A percentile compares a stretch with the other conserved stretches of the same genome.
These are phyloP conservation scores for Acanthamoeba culbertsoni DNA, from an alignment of 208 protist genomes.

Conservation along the genomic window DNA sequence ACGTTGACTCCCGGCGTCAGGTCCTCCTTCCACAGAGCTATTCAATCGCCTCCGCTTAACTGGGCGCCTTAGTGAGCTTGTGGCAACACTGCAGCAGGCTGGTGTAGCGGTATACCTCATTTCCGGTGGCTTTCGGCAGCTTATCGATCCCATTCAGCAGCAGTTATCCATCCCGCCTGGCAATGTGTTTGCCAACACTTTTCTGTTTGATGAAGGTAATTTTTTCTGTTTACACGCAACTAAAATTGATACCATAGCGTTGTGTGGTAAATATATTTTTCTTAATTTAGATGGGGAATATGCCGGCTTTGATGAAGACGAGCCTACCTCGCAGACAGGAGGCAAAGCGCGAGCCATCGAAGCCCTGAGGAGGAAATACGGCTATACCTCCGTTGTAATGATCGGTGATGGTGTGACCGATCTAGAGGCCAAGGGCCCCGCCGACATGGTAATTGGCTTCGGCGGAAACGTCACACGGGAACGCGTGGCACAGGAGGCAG, in stretches of 20 bases:
- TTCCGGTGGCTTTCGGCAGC: not conserved
- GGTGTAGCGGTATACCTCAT: not conserved
- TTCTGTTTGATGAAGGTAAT: not conserved
- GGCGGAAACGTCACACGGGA: slow-evolving; percentile 30
- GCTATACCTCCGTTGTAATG: not conserved
- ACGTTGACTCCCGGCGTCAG: not conserved
- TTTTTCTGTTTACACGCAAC: not conserved
- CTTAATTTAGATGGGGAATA: not conserved
- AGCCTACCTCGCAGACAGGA: slow-evolving; percentile 7
- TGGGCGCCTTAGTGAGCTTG: not conserved
- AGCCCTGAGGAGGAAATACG: not conserved
- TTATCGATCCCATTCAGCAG: not conserved
- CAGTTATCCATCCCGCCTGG: not conserved
- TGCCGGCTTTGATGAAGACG: not conserved
- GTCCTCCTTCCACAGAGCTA: not conserved
- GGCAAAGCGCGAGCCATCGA: not conserved
- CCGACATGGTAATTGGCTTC: not conserved
- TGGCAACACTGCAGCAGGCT: not conserved
- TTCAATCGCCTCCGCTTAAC: not conserved
- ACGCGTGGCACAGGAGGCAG: not conserved
- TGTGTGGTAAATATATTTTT: too few relatives aligned
- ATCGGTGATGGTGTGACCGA: slow-evolving; percentile 34
- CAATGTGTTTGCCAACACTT: not conserved
- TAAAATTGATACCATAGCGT: not conserved
- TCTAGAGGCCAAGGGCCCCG: not conserved